Conservation (phyloP, 1,139 yeast species). For the Candida sanyaensis region DNA sequence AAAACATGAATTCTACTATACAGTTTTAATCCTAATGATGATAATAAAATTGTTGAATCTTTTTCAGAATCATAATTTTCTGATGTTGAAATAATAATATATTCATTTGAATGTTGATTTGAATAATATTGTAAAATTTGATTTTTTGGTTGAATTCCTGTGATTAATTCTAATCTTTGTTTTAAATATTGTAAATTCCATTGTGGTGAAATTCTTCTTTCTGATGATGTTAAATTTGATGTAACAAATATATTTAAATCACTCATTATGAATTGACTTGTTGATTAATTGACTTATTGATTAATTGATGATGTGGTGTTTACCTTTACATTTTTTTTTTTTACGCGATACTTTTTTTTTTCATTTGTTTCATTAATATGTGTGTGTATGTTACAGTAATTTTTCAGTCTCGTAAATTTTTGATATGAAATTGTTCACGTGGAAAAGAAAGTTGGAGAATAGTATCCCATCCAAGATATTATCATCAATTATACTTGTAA, state of each 20-base stretch:
- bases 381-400: no score
- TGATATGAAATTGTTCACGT: no score
- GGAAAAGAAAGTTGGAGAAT: no score
- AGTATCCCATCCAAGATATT: no score
- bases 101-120: conserved; percentile 40
- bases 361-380: not conserved
- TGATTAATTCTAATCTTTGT: conserved; percentile 62
- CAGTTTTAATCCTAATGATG: conserved; percentile 30
- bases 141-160: conserved; percentile 70
- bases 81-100: conserved; percentile 20
- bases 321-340: not conserved
- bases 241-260: conserved; percentile 62
- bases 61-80: conserved; percentile 13
- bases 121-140: conserved; percentile 59
- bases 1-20: conserved; percentile 53
- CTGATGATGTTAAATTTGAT: conserved; percentile 69
- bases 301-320: not conserved
- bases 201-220: conserved; percentile 62
- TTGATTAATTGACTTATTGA: no score
- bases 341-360: not conserved
- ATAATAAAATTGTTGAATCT: conserved; percentile 17
- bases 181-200: conserved; percentile 65
- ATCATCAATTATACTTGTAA: no score
- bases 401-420: no score
- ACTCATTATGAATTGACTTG: conserved; percentile 25